Evolutionary conservation across 805 yeast genomes (phyloP), one percentile per base, ranked within the genome.

Genomic region (Ogataea polymorpha): DNA sequence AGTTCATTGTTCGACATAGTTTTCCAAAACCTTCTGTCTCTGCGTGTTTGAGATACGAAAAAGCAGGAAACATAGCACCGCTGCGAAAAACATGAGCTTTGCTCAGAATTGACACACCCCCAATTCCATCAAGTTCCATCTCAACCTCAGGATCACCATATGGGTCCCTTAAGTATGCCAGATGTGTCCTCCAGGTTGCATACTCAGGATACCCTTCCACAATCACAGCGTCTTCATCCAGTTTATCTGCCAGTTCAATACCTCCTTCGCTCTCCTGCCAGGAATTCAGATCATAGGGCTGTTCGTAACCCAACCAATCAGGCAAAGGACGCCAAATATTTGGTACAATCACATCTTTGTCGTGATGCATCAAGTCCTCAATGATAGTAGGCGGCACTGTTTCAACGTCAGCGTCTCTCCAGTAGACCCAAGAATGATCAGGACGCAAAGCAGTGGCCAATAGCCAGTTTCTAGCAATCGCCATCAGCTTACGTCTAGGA

Each of bases 1-100:
- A 87, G 11, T 87, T 87, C 95, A 90, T 86, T 44, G 82, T 73
- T 53, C 87, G 82, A 50, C 88, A 78, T 63, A 89, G 72, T 58
- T 86, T 87, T 18, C 95, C 98, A 63, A 90, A 90, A 0, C 95
- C 96, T 65, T 90, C 97, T 2, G 97, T 90, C 59, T 90, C 98
- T 6, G 97, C 98, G 59, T 90, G 97, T 55, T 86, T 87, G 64
- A 86, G 82, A 63, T 85, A 90, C 23, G 96, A 85, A 58, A 89
- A 90, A 1, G 96, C 96, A 11, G 98, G 97, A 74, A 89, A 90
- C 68, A 86, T 89, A 2, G 91, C 82, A 9, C 98, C 98, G 26
- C 77, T 69, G 47, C 91, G 73, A 70, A 90, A 90, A 8, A 90
- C 96, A 39, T 71, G 68, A 5, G 95, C 96, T 60, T 84, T 86